These are phyloP conservation scores for Suillus plorans DNA, from an alignment of 768 basidiomycete genomes.

Conservation along the genomic window DNA sequence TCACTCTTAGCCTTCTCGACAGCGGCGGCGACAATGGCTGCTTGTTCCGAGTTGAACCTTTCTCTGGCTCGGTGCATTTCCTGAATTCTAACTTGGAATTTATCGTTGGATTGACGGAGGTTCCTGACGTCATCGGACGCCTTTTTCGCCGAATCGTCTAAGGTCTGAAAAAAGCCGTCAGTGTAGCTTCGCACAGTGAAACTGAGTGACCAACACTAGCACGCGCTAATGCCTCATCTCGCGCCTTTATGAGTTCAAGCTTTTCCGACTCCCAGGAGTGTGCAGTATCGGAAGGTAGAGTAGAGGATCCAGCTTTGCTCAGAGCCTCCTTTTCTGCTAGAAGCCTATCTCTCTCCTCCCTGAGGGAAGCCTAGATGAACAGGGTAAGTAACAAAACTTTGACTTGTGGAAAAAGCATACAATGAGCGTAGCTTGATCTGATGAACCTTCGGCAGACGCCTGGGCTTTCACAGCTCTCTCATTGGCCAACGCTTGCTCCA, in stretches of 20 bases:
- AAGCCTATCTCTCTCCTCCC: constrained; percentile 60
- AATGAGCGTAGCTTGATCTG: constrained; percentile 29
- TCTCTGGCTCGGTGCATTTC: constrained; percentile 55
- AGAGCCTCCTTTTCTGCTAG: constrained; percentile 55
- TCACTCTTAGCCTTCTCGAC: constrained; percentile 56
- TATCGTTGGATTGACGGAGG: constrained; percentile 43
- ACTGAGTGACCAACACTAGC: constrained; percentile 46
- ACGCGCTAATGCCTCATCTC: constrained; percentile 59
- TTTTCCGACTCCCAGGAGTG: constrained; percentile 62
- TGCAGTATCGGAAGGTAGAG: constrained; percentile 29
- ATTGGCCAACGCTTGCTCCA: constrained; percentile 40
- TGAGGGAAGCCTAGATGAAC: constrained; percentile 45
- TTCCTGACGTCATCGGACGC: constrained; percentile 44
- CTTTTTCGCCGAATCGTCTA: constrained; percentile 45
- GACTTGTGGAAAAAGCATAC: constrained; percentile 22
- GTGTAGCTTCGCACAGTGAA: not conserved
- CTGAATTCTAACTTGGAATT: constrained; percentile 54
- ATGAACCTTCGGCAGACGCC: constrained; percentile 9
- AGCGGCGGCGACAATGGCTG: constrained; percentile 53
- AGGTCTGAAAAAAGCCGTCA: constrained; percentile 29
- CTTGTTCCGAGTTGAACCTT: constrained; percentile 41
- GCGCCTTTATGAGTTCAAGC: constrained; percentile 51
- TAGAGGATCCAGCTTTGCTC: constrained; percentile 19
- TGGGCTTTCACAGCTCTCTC: constrained; percentile 33
- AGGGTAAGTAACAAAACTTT: not conserved